Base-by-base conservation (phyloP, 495 filamentous ascomycete species). In the Xylona heveae region DNA sequence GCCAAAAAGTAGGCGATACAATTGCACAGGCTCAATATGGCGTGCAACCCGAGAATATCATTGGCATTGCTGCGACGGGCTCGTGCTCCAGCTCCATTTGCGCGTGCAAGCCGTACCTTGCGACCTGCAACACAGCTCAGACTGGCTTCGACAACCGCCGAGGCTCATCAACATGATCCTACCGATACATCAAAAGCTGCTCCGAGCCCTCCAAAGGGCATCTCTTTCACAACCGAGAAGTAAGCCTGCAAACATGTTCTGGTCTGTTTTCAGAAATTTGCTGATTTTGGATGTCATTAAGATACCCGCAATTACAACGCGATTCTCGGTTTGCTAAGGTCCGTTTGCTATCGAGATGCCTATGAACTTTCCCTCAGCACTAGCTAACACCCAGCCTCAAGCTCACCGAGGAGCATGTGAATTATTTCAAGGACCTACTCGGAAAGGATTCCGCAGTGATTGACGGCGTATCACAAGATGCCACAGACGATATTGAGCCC, bases 291-390 rank as follows among this genome's bases (percentile, higher is more conserved):
- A 16, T 9, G 35, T 15, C 16, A 24, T 7, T 14, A 33, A 66
- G 62, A 26, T 79, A 95, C 50, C 88, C 88, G 13, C 65, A 78
- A 35, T 52, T 95, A 41, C 66, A 82, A 52, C 65, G 88, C 36
- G 64, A 93, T 44, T 53, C 62, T 19, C 71, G 68, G 22, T 97
- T 84, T 46, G 58, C 64, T 31, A 44, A 71, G 43, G 43, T 62
- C 18, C 16, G 20, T 2, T n/a, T 8, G n/a, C n/a, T n/a, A n/a
- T n/a, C n/a, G 17, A 28, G 7, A 6, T 18, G 2, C 2, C 8
- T 5, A 24, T 15, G 15, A 10, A 20, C 28, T 23, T 7, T 7
- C 16, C 12, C 17, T 14, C 9, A 33, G 24, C 13, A 25, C 38
- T 41, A 23, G 38, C 14, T 16, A 17, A 22, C 26, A 1, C 8